Base-by-base conservation (phyloP, 768 basidiomycete genomes). In the Serendipita indica region DNA sequence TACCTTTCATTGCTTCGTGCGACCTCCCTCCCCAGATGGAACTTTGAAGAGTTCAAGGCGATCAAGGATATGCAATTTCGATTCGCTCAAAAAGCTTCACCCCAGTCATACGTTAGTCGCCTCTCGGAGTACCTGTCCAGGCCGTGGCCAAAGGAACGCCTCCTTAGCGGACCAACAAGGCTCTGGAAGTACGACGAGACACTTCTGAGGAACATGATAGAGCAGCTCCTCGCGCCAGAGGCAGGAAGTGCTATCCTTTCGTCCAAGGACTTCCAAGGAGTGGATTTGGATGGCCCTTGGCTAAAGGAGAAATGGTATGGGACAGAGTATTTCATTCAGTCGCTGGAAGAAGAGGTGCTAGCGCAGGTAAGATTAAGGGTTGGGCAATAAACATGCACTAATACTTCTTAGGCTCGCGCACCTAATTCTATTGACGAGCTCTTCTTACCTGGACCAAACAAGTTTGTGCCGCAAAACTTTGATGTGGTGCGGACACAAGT, bases 291-390 rank as follows among this genome's bases (percentile, higher is more conserved):
- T 34, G 64, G 69, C 7, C 60, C 65, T 13, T 91, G 89, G 89
- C 66, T 77, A 63, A 80, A 77, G 41, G 96, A 98, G 70, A 83
- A 84, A 39, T 91, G 90, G 81, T 99, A 99, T 69, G 89, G 86
- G 3, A 97, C 96, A 1, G 77, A 80, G 62, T 97, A 93, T 69
- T 74, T 74, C 33, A 80, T 93, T n/a, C 78, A 87, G 63, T 75
- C 73, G 57, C 79, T 86, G 67, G 79, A 83, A 56, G 70, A 76
- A 30, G 73, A 78, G 25, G 83, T 93, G 64, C 62, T 86, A 34
- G 68, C 73, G 65, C 68, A 78, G 75, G 80, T 79, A 60, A 58
- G 69, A 58, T 20, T 43, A n/a, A n/a, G 7, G 12, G 20, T 3
- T 7, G 20, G 0, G 28, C 18, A 52, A 16, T 45, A 25, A 66